Base-by-base conservation (phyloP, 768 basidiomycete species). In the Tricholoma bakamatsutake region DNA sequence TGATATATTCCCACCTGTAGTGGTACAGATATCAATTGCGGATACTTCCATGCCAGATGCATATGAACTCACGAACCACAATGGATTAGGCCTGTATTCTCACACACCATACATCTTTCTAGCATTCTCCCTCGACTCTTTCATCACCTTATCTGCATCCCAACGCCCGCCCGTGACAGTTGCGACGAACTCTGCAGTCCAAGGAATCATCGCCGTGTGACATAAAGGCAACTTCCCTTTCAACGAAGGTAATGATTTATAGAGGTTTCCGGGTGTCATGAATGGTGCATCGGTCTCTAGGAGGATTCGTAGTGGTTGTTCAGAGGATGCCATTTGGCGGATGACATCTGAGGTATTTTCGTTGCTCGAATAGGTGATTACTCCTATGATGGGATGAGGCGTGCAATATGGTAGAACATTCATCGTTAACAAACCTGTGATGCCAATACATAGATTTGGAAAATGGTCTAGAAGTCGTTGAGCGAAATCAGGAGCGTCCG, bases 201-300 rank as follows among this genome's bases (percentile, higher is more conserved):
- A 93, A 0, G 91, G 90, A 1, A 93, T 80, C 87, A 93, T 91
- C 0, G 82, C 88, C 0, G 82, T 82, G 62, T 91, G 90, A 53
- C 79, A 88, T 7, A 93, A 65, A 0, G 91, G 87, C 0, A 93
- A 67, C 59, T 78, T 80, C 2, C 84, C 83, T 60, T 82, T 83
- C 18, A 78, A 67, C 0, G 62, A 68, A 1, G 80, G 75, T 0
- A 90, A 68, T 0, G 83, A 73, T 2, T 70, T 66, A 63, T 90
- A 90, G 15, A 93, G 66, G 56, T 88, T 93, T 0, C 81, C 73
- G 0, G 92, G 92, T 0, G 87, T 78, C 92, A 94, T 93, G 71
- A 80, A 94, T 0, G 92, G 92, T 3, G 90, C 90, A 60, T 94
- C 92, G 0, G 92, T 92, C 69, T 94, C 92, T 2, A 93, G 76